Evolutionary conservation across 2,329 filamentous ascomycete species (phyloP), one percentile per base, ranked within the genome.

Genomic region (Monilinia fructicola): DNA sequence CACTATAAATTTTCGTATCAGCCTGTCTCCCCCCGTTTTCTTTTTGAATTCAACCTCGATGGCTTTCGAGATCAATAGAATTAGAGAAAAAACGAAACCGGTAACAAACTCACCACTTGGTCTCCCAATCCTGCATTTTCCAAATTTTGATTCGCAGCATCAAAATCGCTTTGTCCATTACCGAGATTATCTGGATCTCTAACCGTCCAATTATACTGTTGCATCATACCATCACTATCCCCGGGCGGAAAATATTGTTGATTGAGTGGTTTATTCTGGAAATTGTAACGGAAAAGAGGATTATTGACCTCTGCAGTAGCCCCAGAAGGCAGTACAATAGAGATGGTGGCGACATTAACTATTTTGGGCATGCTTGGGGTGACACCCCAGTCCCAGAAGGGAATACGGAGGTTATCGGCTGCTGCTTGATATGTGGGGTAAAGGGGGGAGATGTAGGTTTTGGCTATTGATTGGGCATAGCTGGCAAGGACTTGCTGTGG

Each of bases 201-300:
- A 2, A 73, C 67, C 16, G 81, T 83, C 68, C 77, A 75, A 21
- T 73, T 70, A 65, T 74, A 75, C 7, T 68, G 67, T 4, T 74
- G 73, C 11, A 79, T 69, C 10, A 54, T 66, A 7, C 76, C 76
- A 44, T 76, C 75, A 44, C 69, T 75, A 71, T 68, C 72, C 54
- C 64, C 76, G 70, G 38, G 80, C 78, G 66, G 79, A 71, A 66
- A 79, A 74, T 59, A 74, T 71, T 44, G 81, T 66, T 26, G 76
- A 78, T 59, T 74, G 74, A 67, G 73, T 70, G 71, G 73, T 28
- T 69, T 68, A 2, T 58, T 61, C 14, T 81, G 82, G 75, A 84
- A 87, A 2, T 70, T 76, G 74, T 82, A 88, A 65, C 78, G 80
- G 69, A 79, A 80, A 0, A 87, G 75, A 3, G 85, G 85, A 72